These are phyloP conservation scores for Brassica balearica DNA, from an alignment of 441 rosid genomes.

Conservation along the genomic window DNA sequence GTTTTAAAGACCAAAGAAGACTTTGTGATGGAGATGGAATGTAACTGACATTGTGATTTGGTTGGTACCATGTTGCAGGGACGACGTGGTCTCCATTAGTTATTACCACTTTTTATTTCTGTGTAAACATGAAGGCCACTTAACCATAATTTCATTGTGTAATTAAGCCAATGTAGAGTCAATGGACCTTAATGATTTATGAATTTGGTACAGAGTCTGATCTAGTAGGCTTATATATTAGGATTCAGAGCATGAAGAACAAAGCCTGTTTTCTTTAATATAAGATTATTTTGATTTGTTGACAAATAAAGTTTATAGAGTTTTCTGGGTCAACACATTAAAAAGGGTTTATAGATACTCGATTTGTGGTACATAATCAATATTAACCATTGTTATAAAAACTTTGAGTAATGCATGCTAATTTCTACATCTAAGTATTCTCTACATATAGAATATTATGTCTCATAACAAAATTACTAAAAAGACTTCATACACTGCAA, in stretches of 20 bases:
- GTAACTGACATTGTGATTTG: slow-evolving; percentile 27
- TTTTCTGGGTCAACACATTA: neutral
- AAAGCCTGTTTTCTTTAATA: neutral
- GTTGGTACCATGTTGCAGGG: slow-evolving; percentile 46
- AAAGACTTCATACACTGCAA: neutral
- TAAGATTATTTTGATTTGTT: neutral
- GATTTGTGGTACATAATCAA: neutral
- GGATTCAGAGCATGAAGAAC: slow-evolving; percentile 6
- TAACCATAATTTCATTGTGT: neutral
- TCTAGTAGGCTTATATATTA: slow-evolving; percentile 9
- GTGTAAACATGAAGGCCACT: slow-evolving; percentile 40
- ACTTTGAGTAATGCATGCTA: no score
- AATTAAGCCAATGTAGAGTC: slow-evolving; percentile 9
- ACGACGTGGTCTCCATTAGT: slow-evolving; percentile 46
- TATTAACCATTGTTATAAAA: no score
- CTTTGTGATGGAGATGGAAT: slow-evolving; percentile 33
- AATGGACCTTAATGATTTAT: slow-evolving; percentile 15
- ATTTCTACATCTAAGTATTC: neutral
- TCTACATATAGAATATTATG: neutral
- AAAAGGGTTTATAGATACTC: neutral
- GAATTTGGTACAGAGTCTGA: neutral
- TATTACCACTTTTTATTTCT: slow-evolving; percentile 12
- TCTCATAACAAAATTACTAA: neutral
- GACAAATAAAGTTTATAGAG: neutral
- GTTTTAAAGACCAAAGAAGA: slow-evolving; percentile 32